Conservation (phyloP, 2,329 filamentous ascomycete species). For the Aspergillus sp. region DNA sequence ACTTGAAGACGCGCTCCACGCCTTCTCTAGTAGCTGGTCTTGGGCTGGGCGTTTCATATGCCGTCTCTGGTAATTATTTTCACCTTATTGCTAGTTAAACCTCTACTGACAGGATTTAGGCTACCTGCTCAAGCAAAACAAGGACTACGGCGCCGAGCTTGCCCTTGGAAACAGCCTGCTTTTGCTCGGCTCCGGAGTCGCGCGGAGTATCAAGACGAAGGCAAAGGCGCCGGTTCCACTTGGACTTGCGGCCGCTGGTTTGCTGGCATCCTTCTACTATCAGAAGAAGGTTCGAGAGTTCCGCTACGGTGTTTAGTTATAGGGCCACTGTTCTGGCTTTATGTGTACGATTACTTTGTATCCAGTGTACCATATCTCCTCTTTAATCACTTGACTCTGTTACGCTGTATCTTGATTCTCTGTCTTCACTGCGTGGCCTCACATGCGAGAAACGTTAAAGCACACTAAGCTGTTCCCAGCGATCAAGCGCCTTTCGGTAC, state of each 20-base stretch:
- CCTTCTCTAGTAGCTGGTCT: slow-evolving; percentile 21
- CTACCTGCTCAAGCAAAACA: slow-evolving; percentile 21
- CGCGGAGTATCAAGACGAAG: slow-evolving; percentile 15
- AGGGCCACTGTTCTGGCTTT: background rate
- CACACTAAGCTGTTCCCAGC: slow-evolving; percentile 1
- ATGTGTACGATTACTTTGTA: background rate
- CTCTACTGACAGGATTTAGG: background rate
- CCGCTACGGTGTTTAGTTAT: slow-evolving; percentile 6
- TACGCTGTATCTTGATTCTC: background rate
- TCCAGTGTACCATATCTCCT: background rate
- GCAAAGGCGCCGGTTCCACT: slow-evolving; percentile 16
- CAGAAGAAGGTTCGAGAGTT: slow-evolving; percentile 16
- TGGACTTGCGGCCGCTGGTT: slow-evolving; percentile 12
- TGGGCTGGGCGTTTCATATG: slow-evolving; percentile 19
- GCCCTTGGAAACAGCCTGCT: slow-evolving; percentile 20
- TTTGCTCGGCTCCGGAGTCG: slow-evolving; percentile 15
- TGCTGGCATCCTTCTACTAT: slow-evolving; percentile 11
- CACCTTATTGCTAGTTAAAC: background rate
- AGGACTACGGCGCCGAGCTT: slow-evolving; percentile 22
- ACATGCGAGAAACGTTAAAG: background rate
- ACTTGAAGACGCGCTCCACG: slow-evolving; percentile 16
- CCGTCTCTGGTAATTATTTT: slow-evolving; percentile 10
- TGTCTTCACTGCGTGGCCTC: no score
- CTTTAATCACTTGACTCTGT: background rate
- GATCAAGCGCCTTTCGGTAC: slow-evolving; percentile 11